Conservation (phyloP, 257 asterid genomes). For the Echium plantagineum region DNA sequence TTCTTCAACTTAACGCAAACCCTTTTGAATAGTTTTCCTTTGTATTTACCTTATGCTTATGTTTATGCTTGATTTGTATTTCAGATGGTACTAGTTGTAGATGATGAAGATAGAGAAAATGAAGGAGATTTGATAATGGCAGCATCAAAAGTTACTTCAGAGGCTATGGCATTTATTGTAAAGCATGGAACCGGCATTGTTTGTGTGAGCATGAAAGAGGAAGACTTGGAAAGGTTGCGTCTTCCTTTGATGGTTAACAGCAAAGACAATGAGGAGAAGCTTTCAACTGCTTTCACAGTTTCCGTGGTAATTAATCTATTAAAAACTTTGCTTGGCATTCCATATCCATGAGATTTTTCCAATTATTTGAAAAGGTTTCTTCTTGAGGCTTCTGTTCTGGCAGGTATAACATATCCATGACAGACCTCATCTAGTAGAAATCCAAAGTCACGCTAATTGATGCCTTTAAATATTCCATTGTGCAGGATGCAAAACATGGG, state of each 20-base stretch:
- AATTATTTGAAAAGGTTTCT: neutral
- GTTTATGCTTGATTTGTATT: slow-evolving; percentile 4
- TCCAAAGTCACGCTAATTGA: neutral
- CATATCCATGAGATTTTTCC: neutral
- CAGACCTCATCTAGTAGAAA: neutral
- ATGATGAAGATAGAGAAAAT: slow-evolving; percentile 95
- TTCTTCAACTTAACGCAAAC: slow-evolving; percentile 5
- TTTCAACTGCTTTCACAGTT: slow-evolving; percentile 79
- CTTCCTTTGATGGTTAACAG: slow-evolving; percentile 86
- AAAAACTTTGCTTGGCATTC: no score
- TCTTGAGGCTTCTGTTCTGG: neutral
- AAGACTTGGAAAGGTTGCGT: slow-evolving; percentile 72
- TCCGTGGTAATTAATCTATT: slow-evolving; percentile 62
- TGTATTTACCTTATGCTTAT: slow-evolving; percentile 1
- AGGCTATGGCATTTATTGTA: slow-evolving; percentile 96
- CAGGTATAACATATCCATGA: neutral
- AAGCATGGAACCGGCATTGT: slow-evolving; percentile 96
- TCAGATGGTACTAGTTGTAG: slow-evolving; percentile 93
- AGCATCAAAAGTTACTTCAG: slow-evolving; percentile 86
- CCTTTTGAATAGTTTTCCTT: slow-evolving; percentile 2
- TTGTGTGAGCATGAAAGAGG: slow-evolving; percentile 94
- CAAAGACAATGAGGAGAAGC: slow-evolving; percentile 90
- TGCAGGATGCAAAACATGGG: slow-evolving; percentile 88
- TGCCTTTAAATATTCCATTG: neutral
- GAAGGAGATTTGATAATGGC: slow-evolving; percentile 98